Evolutionary conservation across 805 yeast genomes (phyloP).

Genomic region (Lipomyces spencermartinsiae): DNA sequence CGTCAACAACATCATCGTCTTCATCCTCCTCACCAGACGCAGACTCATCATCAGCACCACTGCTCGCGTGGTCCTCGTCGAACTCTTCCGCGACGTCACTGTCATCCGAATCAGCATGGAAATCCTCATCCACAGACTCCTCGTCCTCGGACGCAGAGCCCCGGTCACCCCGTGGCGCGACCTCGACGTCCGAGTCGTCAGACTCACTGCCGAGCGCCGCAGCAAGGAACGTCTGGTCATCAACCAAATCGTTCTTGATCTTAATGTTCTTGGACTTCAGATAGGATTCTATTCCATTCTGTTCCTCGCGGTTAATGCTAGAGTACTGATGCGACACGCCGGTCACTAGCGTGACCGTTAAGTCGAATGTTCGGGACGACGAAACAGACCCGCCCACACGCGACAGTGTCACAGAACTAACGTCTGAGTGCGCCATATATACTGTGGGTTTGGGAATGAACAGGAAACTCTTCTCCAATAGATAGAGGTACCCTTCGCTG

Average conservation of each 20-base stretch:
- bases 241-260: slow-evolving; percentile 87
- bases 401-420: slow-evolving; percentile 77
- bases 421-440: slow-evolving; percentile 84
- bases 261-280: slow-evolving; percentile 77
- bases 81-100: slow-evolving; percentile 85
- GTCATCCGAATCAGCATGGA: slow-evolving; percentile 61
- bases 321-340: slow-evolving; percentile 81
- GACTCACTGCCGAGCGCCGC: slow-evolving; percentile 74
- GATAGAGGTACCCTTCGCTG: slow-evolving; percentile 89
- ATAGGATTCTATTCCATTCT: slow-evolving; percentile 74
- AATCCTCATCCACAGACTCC: slow-evolving; percentile 81
- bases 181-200: slow-evolving; percentile 52
- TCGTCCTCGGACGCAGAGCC: slow-evolving; percentile 80
- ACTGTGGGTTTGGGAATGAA: slow-evolving; percentile 95
- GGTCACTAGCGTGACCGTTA: slow-evolving; percentile 74
- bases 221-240: slow-evolving; percentile 80
- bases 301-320: slow-evolving; percentile 89
- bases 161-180: slow-evolving; percentile 52
- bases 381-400: slow-evolving; percentile 82
- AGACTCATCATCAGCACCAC: slow-evolving; percentile 39
- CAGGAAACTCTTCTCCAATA: slow-evolving; percentile 88
- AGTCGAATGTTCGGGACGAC: slow-evolving; percentile 88
- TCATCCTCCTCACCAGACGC: slow-evolving; percentile 34
- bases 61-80: slow-evolving; percentile 65
- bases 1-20: slow-evolving; percentile 31